Percentiles rank a stretch among this genome's conserved stretches.
These are phyloP conservation scores for Dichomitus squalens DNA, from an alignment of 1,284 basidiomycete genomes.

Conservation along the genomic window DNA sequence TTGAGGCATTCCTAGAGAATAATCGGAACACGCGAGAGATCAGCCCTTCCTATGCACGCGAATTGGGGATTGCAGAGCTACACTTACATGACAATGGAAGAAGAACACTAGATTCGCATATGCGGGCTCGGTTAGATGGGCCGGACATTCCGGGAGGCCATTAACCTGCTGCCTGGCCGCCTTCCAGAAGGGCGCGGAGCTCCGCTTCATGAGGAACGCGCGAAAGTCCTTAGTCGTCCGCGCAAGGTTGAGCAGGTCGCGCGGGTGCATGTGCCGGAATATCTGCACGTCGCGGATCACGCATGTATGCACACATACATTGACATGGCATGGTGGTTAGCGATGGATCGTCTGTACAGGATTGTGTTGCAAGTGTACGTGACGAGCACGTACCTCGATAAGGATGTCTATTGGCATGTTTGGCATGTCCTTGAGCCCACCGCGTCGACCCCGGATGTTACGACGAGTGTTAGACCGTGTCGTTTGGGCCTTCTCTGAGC, in stretches of 20 bases:
- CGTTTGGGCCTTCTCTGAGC: background rate
- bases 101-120: conserved; percentile 33
- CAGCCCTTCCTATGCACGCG: too few relatives aligned
- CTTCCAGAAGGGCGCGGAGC: conserved; percentile 17
- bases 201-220: conserved; percentile 18
- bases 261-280: conserved; percentile 16
- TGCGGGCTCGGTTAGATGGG: conserved; percentile 21
- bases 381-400: conserved; percentile 16
- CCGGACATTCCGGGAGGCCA: conserved; percentile 23
- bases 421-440: conserved; percentile 16
- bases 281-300: conserved; percentile 24
- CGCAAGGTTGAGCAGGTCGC: conserved; percentile 24
- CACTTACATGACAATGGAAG: conserved; percentile 16
- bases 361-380: background rate
- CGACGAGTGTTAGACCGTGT: background rate
- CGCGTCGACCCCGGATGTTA: background rate
- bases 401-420: conserved; percentile 28
- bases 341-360: background rate
- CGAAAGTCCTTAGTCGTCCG: conserved; percentile 22
- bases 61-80: too few relatives aligned
- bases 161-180: conserved; percentile 12
- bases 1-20: conserved; percentile 13
- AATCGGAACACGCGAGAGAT: too few relatives aligned
- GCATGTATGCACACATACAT: background rate
- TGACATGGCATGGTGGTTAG: background rate